phyloP scores from a whole-genome alignment of 2,329 filamentous ascomycete genomes.

The Dothideomycetes sp. region DNA sequence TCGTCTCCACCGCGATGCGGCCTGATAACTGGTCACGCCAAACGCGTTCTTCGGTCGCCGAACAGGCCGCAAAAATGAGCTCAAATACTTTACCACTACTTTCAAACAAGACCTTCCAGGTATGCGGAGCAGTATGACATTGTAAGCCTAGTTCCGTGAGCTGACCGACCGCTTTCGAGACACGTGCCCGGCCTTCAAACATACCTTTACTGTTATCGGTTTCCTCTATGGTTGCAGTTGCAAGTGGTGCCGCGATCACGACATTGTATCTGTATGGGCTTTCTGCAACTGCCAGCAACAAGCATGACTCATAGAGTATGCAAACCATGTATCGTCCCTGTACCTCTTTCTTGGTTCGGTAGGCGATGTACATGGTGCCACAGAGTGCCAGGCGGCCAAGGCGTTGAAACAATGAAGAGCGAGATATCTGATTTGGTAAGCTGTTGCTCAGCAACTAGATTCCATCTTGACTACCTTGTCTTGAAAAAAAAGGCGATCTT shows the following conservation, averaged over 20 bases:
- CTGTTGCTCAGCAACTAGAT: too few relatives aligned
- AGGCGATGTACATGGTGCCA: constrained; percentile 73
- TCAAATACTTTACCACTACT: constrained; percentile 68
- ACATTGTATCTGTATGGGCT: constrained; percentile 60
- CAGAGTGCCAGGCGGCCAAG: constrained; percentile 75
- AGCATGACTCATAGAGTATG: constrained; percentile 67
- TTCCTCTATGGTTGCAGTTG: constrained; percentile 56
- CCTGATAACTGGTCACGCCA: constrained; percentile 63
- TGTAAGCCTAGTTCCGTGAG: constrained; percentile 54
- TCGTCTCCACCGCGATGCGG: constrained; percentile 38
- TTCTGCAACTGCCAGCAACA: constrained; percentile 62
- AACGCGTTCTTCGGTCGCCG: constrained; percentile 62
- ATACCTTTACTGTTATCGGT: constrained; percentile 62
- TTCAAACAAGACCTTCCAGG: constrained; percentile 87
- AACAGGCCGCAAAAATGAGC: constrained; percentile 78
- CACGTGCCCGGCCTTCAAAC: neutral
- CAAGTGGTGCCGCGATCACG: constrained; percentile 61
- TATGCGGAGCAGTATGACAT: constrained; percentile 75
- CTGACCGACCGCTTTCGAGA: neutral
- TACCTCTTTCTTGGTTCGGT: constrained; percentile 58
- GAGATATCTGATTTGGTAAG: too few relatives aligned
- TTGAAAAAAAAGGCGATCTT: constrained; percentile 67
- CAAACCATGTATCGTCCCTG: constrained; percentile 76
- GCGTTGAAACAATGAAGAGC: constrained; percentile 50
- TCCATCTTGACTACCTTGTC: constrained; percentile 60